Evolutionary conservation across 306 rosid genomes (phyloP).

Genomic region (Adenanthera pavonina): DNA sequence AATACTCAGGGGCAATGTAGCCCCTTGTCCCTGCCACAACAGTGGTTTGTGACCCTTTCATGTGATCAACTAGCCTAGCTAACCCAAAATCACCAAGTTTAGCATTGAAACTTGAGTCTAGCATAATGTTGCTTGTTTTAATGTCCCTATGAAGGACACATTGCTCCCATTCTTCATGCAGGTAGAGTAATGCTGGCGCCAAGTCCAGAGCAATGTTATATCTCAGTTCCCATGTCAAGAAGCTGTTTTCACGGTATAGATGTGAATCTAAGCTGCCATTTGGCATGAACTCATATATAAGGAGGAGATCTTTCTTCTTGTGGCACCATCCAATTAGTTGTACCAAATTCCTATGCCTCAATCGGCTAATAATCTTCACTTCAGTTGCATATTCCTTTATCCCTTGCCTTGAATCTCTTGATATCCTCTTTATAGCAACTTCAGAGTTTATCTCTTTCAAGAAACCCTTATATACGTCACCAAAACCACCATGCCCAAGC

Average conservation of each 20-base stretch:
- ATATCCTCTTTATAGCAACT: slow-evolving; percentile 34
- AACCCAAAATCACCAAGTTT: background rate
- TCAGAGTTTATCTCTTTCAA: background rate
- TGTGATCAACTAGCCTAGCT: background rate
- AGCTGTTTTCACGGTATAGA: background rate
- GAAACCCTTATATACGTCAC: slow-evolving; percentile 24
- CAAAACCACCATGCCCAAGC: slow-evolving; percentile 35
- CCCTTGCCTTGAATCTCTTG: slow-evolving; percentile 19
- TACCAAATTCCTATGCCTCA: slow-evolving; percentile 35
- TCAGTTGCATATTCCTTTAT: slow-evolving; percentile 21
- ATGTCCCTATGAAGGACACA: slow-evolving; percentile 31
- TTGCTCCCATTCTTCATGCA: slow-evolving; percentile 41
- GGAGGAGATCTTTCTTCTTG: slow-evolving; percentile 8
- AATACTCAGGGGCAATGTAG: slow-evolving; percentile 9
- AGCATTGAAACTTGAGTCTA: background rate
- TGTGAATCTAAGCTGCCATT: slow-evolving; percentile 39
- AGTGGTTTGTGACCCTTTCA: background rate
- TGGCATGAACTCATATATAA: slow-evolving; percentile 36
- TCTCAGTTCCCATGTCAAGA: slow-evolving; percentile 24
- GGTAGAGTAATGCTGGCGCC: slow-evolving; percentile 28
- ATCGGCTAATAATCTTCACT: slow-evolving; percentile 32
- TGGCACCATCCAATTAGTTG: slow-evolving; percentile 45
- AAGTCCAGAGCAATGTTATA: slow-evolving; percentile 17
- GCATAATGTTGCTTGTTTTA: background rate
- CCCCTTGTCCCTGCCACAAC: background rate